These are phyloP conservation scores for Fusarium scirpi DNA, from an alignment of 2,329 filamentous ascomycete species.

Conservation along the genomic window DNA sequence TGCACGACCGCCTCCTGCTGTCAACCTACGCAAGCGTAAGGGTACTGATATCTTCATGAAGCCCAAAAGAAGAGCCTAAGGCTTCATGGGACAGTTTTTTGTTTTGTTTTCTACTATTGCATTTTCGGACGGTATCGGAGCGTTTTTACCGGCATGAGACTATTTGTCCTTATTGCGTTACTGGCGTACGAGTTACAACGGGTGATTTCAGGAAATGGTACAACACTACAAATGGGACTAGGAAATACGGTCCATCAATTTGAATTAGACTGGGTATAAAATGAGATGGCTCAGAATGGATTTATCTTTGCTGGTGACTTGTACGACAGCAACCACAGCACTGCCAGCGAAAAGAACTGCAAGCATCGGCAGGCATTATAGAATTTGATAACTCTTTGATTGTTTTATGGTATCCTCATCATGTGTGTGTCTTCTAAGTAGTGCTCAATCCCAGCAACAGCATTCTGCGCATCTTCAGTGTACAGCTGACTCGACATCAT, in stretches of 20 bases:
- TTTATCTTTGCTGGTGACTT: background rate
- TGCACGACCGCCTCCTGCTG: constrained; percentile 12
- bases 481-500: constrained; percentile 15
- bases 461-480: background rate
- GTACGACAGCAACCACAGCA: background rate
- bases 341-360: background rate
- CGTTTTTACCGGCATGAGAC: background rate
- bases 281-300: background rate
- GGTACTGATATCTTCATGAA: constrained; percentile 64
- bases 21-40: constrained; percentile 57
- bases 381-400: constrained; percentile 16
- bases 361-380: constrained; percentile 12
- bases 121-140: background rate
- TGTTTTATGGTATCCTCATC: constrained; percentile 22
- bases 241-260: background rate
- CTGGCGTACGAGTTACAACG: constrained; percentile 3
- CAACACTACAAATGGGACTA: background rate
- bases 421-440: constrained; percentile 5
- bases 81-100: background rate
- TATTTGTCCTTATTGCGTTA: constrained; percentile 1
- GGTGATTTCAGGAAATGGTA: constrained; percentile 1
- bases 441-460: constrained; percentile 1
- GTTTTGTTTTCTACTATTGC: background rate
- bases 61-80: constrained; percentile 53
- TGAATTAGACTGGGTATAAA: constrained; percentile 13